A percentile compares a stretch with the other conserved stretches of the same genome.
Evolutionary conservation across 2,329 filamentous ascomycete species (phyloP).

Genomic region (Penicillium sp.): DNA sequence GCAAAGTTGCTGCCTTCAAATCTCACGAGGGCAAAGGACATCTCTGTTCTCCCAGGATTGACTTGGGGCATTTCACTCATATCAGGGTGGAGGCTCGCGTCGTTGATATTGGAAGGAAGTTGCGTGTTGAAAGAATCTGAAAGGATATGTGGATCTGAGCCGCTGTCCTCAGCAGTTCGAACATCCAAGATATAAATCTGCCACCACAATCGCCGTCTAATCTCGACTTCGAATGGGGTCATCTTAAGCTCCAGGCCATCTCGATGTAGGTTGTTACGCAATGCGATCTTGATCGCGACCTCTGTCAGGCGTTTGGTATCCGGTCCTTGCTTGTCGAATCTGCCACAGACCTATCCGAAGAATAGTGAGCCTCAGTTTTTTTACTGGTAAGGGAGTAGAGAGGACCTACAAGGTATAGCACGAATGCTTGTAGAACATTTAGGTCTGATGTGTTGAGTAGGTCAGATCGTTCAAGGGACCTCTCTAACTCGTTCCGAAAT

Average conservation of each 20-base stretch:
- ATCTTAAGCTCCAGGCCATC: conserved; percentile 25
- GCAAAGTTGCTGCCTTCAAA: conserved; percentile 2
- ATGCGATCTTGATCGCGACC: background rate
- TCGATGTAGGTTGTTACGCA: background rate
- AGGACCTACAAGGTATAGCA: background rate
- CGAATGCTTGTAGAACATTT: background rate
- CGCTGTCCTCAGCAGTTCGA: conserved; percentile 22
- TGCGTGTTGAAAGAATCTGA: background rate
- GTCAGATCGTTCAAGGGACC: background rate
- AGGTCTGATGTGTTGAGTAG: background rate
- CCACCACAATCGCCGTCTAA: conserved; percentile 30
- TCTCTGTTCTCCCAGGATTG: background rate
- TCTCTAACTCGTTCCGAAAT: background rate
- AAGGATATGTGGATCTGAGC: background rate
- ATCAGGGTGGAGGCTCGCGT: background rate
- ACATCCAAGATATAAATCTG: conserved; percentile 28
- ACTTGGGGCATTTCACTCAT: background rate
- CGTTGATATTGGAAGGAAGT: background rate
- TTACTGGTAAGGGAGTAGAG: no score
- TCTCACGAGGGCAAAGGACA: background rate
- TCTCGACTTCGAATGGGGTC: conserved; percentile 24
- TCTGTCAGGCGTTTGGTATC: background rate
- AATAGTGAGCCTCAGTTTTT: background rate
- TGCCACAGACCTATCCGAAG: background rate
- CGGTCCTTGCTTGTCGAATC: background rate